These are phyloP conservation scores for Pneumocystis carinii DNA, from an alignment of 1,139 yeast genomes.

Conservation along the genomic window DNA sequence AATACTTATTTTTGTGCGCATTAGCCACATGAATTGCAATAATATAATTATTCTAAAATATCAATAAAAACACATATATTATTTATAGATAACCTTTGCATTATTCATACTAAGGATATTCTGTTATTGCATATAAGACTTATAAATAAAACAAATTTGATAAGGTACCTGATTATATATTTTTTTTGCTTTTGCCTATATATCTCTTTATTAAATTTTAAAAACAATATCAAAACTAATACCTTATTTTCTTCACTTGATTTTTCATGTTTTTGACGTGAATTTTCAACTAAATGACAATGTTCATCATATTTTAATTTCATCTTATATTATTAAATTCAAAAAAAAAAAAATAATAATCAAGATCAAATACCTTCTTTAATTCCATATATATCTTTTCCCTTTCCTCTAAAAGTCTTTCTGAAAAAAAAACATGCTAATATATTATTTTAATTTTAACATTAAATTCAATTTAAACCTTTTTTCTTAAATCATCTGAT, in stretches of 20 bases:
- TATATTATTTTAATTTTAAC: neutral
- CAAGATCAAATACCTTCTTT: conserved; percentile 26
- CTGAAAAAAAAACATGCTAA: conserved; percentile 41
- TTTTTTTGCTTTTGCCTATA: conserved; percentile 14
- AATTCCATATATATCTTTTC: conserved; percentile 50
- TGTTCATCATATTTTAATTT: conserved; percentile 65
- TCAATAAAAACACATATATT: neutral
- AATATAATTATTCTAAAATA: conserved; percentile 47
- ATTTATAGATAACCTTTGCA: conserved; percentile 31
- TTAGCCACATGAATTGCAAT: conserved; percentile 73
- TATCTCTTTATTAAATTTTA: neutral
- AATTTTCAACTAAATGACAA: conserved; percentile 67
- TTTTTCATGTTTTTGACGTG: conserved; percentile 53
- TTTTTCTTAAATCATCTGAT: conserved; percentile 39
- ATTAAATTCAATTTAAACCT: conserved; percentile 15
- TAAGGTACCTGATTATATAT: neutral
- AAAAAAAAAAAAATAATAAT: neutral
- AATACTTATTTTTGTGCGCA: conserved; percentile 80
- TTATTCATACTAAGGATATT: conserved; percentile 70
- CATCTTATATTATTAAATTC: conserved; percentile 19
- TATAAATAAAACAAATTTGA: neutral
- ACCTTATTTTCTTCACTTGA: conserved; percentile 21
- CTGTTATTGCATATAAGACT: conserved; percentile 17
- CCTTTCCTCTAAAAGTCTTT: conserved; percentile 43
- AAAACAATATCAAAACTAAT: neutral